Evolutionary conservation across 176 grass and related monocot species (phyloP), one percentile per base, ranked within the genome.

Genomic region (Triticum monococcum): DNA sequence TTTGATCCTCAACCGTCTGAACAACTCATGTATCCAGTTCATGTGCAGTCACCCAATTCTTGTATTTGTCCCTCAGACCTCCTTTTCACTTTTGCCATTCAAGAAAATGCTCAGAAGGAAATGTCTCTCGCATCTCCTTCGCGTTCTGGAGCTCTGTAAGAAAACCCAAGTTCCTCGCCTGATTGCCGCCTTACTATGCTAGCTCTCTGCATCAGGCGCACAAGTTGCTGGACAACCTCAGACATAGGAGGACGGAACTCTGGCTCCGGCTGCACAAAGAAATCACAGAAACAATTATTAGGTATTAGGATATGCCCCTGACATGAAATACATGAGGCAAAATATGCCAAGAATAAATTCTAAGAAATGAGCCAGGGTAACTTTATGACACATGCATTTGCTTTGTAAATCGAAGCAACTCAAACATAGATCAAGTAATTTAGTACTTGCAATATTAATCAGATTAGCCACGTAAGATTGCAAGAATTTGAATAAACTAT

Each of bases 211-310:
- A 93, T 89, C 76, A 99, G 79, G 35, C 92, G 87, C 59, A 97
- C 97, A 70, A 99, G 90, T 69, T 99, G 92, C 74, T 97, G 97
- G 41, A 99, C 97, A 62, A 99, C 94, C 91, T 99, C 92, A 20
- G 94, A 99, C 94, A 99, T 95, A 2, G 97, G 94, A 57, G 97
- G 97, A 17, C 97, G 92, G 77, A 99, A 99, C 79, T 99, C 97
- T 40, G 97, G 94, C 72, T 94, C 92, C 3, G 92, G 87, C 97
- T 99, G 65, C 81, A 90, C 56, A 92, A 77, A 46, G 37, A 74
- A 77, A 72, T 9, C 33, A 75, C 2, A 87, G 20, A 71, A 62
- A 26, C 5, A 32, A 59, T 83, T 35, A 32, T 66, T 81, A 81
- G 48, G 41, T 52, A 26, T 41, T 64, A 64, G 48, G 25, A 77